These are phyloP conservation scores for Cyberlindnera sargentensis DNA, from an alignment of 805 yeast species.

Conservation along the genomic window DNA sequence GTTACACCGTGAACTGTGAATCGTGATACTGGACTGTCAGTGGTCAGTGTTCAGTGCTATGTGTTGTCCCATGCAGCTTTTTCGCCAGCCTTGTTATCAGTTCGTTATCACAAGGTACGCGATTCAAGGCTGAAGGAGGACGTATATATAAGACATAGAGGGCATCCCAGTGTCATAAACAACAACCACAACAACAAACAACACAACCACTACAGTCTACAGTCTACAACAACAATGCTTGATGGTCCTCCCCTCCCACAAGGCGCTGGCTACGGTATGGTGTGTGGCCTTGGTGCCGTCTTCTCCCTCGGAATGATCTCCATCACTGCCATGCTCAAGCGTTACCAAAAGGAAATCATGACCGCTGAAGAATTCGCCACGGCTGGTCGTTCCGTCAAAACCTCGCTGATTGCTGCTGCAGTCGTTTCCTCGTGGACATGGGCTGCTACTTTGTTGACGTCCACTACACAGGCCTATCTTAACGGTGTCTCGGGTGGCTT, in stretches of 20 bases:
- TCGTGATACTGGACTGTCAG: no score
- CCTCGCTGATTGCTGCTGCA: constrained; percentile 81
- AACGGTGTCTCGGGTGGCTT: constrained; percentile 63
- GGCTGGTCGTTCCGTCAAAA: constrained; percentile 83
- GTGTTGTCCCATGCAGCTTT: no score
- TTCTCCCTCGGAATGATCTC: constrained; percentile 75
- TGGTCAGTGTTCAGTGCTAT: no score
- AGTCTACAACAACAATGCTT: constrained; percentile 3
- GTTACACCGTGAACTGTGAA: no score
- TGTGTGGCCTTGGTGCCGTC: constrained; percentile 79
- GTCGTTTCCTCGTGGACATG: constrained; percentile 94
- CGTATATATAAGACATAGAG: no score
- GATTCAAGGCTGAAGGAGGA: no score
- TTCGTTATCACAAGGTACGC: no score
- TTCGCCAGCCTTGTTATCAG: no score
- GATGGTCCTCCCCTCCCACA: constrained; percentile 37
- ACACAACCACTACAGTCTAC: neutral
- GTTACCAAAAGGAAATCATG: constrained; percentile 80
- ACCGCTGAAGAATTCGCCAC: constrained; percentile 93
- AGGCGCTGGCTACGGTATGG: constrained; percentile 83
- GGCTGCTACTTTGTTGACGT: constrained; percentile 74
- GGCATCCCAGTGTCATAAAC: neutral
- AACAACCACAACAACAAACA: neutral
- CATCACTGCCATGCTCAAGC: constrained; percentile 59
- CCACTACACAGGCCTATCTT: constrained; percentile 71